These are phyloP conservation scores for Auricularia heimuer DNA, from an alignment of 768 basidiomycete species.

Conservation along the genomic window DNA sequence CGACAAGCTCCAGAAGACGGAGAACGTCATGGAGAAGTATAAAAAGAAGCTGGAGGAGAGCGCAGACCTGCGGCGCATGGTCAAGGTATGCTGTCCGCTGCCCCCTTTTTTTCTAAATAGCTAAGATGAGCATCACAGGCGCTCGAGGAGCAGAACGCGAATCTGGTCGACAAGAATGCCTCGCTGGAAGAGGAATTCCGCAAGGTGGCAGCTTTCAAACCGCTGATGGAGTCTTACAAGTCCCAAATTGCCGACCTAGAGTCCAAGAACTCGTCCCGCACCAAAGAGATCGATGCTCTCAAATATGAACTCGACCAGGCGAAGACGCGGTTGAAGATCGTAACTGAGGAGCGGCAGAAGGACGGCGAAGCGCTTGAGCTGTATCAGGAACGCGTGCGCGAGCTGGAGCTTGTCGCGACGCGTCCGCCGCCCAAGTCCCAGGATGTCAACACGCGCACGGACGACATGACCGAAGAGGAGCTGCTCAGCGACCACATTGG, in stretches of 20 bases:
- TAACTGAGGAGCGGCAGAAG: constrained; percentile 57
- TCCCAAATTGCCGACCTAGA: constrained; percentile 77
- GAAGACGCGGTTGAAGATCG: constrained; percentile 56
- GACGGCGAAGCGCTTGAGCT: constrained; percentile 81
- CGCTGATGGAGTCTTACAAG: constrained; percentile 88
- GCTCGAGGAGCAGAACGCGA: constrained; percentile 87
- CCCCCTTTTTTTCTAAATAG: no score
- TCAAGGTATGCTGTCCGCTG: constrained; percentile 24
- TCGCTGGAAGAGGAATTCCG: constrained; percentile 87
- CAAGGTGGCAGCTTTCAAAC: constrained; percentile 77
- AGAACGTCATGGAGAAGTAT: constrained; percentile 98
- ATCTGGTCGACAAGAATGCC: constrained; percentile 84
- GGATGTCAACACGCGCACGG: constrained; percentile 3
- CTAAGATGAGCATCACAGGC: constrained; percentile 34
- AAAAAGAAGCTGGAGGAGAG: constrained; percentile 97
- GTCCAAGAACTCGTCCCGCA: constrained; percentile 49
- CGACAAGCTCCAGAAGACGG: constrained; percentile 85
- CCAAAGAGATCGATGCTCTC: constrained; percentile 62
- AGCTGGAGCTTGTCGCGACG: constrained; percentile 54
- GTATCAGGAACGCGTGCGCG: constrained; percentile 83
- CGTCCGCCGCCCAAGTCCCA: background rate
- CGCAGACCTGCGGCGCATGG: constrained; percentile 43
- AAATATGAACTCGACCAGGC: constrained; percentile 71
- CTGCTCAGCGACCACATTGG: constrained; percentile 22
- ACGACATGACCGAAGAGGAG: constrained; percentile 37